Conservation (phyloP, 306 rosid species). For the Trifolium repens region DNA sequence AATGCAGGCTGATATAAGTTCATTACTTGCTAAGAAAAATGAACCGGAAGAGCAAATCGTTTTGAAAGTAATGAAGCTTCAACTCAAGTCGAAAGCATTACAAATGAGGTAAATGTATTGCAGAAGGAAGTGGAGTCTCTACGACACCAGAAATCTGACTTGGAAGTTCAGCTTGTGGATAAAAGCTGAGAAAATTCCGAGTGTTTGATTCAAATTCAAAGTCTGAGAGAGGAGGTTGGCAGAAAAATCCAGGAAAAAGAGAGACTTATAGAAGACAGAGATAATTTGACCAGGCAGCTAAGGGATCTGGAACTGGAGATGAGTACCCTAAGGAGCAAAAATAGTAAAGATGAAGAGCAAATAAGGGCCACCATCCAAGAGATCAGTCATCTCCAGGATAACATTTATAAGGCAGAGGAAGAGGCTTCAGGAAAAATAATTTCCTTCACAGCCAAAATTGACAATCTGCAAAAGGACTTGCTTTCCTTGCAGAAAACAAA, state of each 20-base stretch:
- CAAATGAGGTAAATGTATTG: slow-evolving; percentile 58
- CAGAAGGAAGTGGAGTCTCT: slow-evolving; percentile 65
- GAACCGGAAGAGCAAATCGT: slow-evolving; percentile 55
- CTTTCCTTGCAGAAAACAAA: slow-evolving; percentile 60
- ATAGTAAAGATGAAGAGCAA: slow-evolving; percentile 43
- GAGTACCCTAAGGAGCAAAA: slow-evolving; percentile 31
- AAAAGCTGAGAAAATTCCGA: slow-evolving; percentile 57
- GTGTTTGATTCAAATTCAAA: slow-evolving; percentile 57
- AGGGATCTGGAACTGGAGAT: slow-evolving; percentile 57
- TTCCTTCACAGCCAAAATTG: slow-evolving; percentile 55
- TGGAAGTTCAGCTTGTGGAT: slow-evolving; percentile 63
- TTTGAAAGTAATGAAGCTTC: slow-evolving; percentile 46
- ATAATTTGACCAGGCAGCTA: slow-evolving; percentile 47
- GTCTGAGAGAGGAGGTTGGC: slow-evolving; percentile 63
- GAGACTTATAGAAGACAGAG: slow-evolving; percentile 40
- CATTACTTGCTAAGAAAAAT: slow-evolving; percentile 53
- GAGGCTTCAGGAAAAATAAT: slow-evolving; percentile 53
- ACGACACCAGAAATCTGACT: slow-evolving; percentile 54
- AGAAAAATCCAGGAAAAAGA: slow-evolving; percentile 55
- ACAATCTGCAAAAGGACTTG: slow-evolving; percentile 60
- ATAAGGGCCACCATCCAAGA: slow-evolving; percentile 49
- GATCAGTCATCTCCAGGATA: slow-evolving; percentile 48
- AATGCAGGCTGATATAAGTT: slow-evolving; percentile 52
- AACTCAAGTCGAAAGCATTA: slow-evolving; percentile 53
- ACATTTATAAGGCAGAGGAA: slow-evolving; percentile 21